Conservation (phyloP, 371 early-diverging fungal genomes). For the Zychaea mexicana region DNA sequence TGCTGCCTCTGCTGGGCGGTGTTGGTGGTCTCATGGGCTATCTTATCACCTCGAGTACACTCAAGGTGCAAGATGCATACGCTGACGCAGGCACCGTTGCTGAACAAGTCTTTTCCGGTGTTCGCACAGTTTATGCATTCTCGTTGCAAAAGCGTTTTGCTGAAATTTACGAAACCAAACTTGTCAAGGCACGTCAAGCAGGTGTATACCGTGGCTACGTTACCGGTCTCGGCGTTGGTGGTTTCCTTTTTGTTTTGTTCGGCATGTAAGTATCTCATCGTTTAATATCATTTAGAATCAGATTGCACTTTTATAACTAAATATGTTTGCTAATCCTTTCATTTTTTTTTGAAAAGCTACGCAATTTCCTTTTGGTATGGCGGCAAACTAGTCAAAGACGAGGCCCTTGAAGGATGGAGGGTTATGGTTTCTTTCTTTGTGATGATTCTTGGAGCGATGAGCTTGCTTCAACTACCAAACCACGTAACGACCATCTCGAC, state of each 20-base stretch:
- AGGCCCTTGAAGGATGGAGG: background rate
- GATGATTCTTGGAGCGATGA: constrained; percentile 62
- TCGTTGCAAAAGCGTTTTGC: constrained; percentile 66
- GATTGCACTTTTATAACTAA: too few relatives aligned
- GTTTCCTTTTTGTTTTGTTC: constrained; percentile 54
- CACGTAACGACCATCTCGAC: constrained; percentile 58
- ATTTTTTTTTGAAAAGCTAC: too few relatives aligned
- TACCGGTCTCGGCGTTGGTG: constrained; percentile 50
- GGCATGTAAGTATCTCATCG: too few relatives aligned
- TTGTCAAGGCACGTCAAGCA: constrained; percentile 44
- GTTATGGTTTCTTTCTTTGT: constrained; percentile 73
- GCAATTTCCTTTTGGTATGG: constrained; percentile 76
- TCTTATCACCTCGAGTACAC: constrained; percentile 40
- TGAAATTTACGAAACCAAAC: constrained; percentile 51
- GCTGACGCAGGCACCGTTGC: constrained; percentile 80
- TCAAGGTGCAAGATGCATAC: constrained; percentile 53
- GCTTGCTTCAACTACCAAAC: constrained; percentile 42
- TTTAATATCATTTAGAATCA: too few relatives aligned
- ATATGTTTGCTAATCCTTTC: background rate
- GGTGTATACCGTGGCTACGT: constrained; percentile 45
- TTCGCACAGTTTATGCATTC: constrained; percentile 82
- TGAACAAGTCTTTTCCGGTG: constrained; percentile 72
- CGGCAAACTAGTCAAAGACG: constrained; percentile 37
- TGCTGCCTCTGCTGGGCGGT: constrained; percentile 51
- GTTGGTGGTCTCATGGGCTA: constrained; percentile 56